phyloP scores from a whole-genome alignment of 305 asterid genomes.

The Fraxinus greggii region DNA sequence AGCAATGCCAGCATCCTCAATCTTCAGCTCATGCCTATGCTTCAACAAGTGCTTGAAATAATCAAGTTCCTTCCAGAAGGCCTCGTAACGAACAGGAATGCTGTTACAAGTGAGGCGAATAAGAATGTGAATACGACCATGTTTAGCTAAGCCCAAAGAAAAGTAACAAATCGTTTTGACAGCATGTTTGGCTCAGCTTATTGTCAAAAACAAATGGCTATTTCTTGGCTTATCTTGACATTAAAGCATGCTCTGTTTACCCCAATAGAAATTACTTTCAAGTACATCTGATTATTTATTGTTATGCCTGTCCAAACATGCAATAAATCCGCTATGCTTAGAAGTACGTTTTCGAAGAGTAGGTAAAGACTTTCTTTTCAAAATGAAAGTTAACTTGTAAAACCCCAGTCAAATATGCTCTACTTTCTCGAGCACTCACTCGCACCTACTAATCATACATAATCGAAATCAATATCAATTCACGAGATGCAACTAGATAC shows the following conservation, averaged over 20 bases:
- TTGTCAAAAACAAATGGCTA: background rate
- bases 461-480: background rate
- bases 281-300: background rate
- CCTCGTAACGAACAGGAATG: conserved; percentile 47
- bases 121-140: background rate
- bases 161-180: background rate
- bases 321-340: background rate
- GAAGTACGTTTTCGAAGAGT: background rate
- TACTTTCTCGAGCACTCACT: background rate
- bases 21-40: conserved; percentile 43
- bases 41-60: conserved; percentile 39
- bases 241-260: background rate
- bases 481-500: background rate
- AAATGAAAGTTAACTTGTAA: background rate
- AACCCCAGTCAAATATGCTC: background rate
- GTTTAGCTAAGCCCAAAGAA: background rate
- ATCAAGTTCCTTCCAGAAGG: conserved; percentile 59
- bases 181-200: background rate
- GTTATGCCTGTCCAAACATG: background rate
- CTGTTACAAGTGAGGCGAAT: conserved; percentile 20
- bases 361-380: background rate
- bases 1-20: conserved; percentile 52
- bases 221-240: background rate
- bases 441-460: background rate
- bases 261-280: background rate